A percentile compares a stretch with the other conserved stretches of the same genome.
Evolutionary conservation across 352 stramenopile genomes (phyloP).

Genomic region (Pythium plurisporium): DNA sequence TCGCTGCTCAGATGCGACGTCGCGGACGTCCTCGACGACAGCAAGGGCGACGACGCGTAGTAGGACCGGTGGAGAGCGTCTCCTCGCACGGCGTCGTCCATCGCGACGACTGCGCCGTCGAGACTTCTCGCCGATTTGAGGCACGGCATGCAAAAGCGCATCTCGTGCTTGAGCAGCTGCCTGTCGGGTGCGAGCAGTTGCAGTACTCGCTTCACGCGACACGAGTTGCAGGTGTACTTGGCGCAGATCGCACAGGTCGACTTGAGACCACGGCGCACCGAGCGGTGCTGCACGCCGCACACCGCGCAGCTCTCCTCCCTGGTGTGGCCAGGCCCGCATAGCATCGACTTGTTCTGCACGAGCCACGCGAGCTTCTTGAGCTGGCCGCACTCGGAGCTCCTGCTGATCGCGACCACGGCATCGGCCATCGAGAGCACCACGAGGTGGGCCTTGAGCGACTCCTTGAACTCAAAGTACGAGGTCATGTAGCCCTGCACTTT

Average conservation of each 20-base stretch:
- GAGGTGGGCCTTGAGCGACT: constrained; percentile 25
- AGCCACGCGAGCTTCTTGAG: constrained; percentile 61
- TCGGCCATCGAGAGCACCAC: constrained; percentile 38
- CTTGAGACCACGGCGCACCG: background rate
- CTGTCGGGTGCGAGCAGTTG: background rate
- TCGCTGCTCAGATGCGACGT: too few relatives aligned
- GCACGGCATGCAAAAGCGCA: constrained; percentile 10
- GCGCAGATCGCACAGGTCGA: constrained; percentile 1
- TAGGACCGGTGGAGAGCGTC: too few relatives aligned
- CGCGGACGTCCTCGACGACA: too few relatives aligned
- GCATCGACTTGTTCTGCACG: background rate
- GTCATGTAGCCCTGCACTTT: background rate
- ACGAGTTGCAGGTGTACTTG: constrained; percentile 2
- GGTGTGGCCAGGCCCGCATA: background rate
- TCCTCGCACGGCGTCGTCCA: too few relatives aligned
- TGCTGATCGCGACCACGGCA: constrained; percentile 27
- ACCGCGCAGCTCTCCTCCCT: background rate
- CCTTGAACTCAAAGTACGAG: constrained; percentile 1
- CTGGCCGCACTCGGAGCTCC: constrained; percentile 36
- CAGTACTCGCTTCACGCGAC: background rate
- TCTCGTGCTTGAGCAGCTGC: background rate
- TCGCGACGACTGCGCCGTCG: background rate
- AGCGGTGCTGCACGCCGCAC: background rate
- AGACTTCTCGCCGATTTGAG: background rate
- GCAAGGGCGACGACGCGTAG: too few relatives aligned